Evolutionary conservation across 352 stramenopile genomes (phyloP).

Genomic region (Globisporangium yorkense): DNA sequence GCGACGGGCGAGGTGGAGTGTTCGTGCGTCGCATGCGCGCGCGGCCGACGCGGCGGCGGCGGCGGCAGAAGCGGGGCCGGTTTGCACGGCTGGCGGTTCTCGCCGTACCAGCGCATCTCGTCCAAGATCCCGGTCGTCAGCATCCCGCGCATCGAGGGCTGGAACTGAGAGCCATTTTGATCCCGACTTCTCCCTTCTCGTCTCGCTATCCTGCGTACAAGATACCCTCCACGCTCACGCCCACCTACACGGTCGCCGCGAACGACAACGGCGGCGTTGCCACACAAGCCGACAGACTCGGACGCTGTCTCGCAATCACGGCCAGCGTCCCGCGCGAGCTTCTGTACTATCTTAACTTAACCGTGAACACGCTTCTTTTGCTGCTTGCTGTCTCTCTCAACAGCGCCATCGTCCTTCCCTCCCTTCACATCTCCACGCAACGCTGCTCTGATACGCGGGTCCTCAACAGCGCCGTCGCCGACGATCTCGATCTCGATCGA

Average conservation of each 20-base stretch:
- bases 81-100: conserved; percentile 13
- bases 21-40: conserved; percentile 27
- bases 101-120: conserved; percentile 39
- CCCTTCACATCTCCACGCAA: too few relatives aligned
- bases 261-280: not conserved
- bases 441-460: too few relatives aligned
- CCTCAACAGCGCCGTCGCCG: too few relatives aligned
- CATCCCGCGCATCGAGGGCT: conserved; percentile 52
- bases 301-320: not conserved
- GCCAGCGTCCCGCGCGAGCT: not conserved
- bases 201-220: too few relatives aligned
- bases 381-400: too few relatives aligned
- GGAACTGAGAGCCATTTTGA: conserved; percentile 34
- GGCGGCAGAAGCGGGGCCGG: not conserved
- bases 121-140: conserved; percentile 54
- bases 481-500: too few relatives aligned
- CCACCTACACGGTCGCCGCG: not conserved
- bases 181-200: not conserved
- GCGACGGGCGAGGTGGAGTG: conserved; percentile 44
- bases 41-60: not conserved
- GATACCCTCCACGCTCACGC: too few relatives aligned
- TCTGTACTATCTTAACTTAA: not conserved
- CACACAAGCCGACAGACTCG: not conserved
- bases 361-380: too few relatives aligned
- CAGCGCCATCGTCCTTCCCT: too few relatives aligned